phyloP scores from a whole-genome alignment of 2,329 filamentous ascomycete species.

The Trichoderma sp. region DNA sequence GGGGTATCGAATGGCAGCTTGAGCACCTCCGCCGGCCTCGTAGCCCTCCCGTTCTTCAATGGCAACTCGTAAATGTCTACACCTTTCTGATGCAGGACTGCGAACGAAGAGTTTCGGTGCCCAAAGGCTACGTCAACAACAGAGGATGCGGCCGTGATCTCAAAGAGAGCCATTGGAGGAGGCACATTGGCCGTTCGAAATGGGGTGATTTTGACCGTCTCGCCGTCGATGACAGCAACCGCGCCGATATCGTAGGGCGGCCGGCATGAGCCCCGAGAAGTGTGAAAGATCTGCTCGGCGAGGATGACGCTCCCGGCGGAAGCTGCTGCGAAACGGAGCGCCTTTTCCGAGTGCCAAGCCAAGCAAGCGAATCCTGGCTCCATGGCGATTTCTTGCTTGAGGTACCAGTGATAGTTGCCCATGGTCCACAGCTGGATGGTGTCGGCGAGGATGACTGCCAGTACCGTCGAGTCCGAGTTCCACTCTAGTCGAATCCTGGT shows the following conservation, averaged over 20 bases:
- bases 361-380: slow-evolving; percentile 41
- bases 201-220: slow-evolving; percentile 78
- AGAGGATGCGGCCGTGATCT: slow-evolving; percentile 64
- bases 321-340: slow-evolving; percentile 66
- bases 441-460: slow-evolving; percentile 76
- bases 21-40: slow-evolving; percentile 47
- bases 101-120: slow-evolving; percentile 64
- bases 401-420: slow-evolving; percentile 97
- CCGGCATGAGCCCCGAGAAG: slow-evolving; percentile 67
- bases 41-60: slow-evolving; percentile 56
- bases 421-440: slow-evolving; percentile 93
- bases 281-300: slow-evolving; percentile 68
- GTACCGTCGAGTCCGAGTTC: slow-evolving; percentile 89
- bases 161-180: slow-evolving; percentile 87
- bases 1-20: slow-evolving; percentile 45
- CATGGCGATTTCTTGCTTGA: slow-evolving; percentile 81
- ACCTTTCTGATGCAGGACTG: slow-evolving; percentile 67
- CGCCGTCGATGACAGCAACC: slow-evolving; percentile 83
- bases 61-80: slow-evolving; percentile 73
- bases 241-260: slow-evolving; percentile 77
- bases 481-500: slow-evolving; percentile 69
- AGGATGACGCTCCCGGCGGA: slow-evolving; percentile 56
- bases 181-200: slow-evolving; percentile 82
- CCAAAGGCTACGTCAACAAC: slow-evolving; percentile 76
- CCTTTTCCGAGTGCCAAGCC: slow-evolving; percentile 86